Evolutionary conservation across 495 filamentous ascomycete species (phyloP).

Genomic region (Thermochaetoides thermophila): DNA sequence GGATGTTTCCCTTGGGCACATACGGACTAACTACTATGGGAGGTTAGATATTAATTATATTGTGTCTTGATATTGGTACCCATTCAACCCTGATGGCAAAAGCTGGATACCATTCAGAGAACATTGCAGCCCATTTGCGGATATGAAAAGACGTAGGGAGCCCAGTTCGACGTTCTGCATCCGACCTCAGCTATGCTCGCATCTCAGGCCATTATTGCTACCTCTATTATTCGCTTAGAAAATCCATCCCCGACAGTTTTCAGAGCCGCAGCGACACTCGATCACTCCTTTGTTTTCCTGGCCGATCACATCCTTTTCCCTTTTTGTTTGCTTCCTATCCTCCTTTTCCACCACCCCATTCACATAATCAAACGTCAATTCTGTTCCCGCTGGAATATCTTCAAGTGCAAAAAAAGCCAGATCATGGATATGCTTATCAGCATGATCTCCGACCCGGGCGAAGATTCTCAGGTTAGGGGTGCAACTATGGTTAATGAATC

Average conservation of each 20-base stretch:
- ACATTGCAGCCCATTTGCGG: too few relatives aligned
- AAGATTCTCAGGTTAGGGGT: conserved; percentile 64
- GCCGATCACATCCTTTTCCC: conserved; percentile 30
- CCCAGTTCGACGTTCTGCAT: too few relatives aligned
- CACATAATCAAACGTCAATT: conserved; percentile 82
- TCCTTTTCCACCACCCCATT: conserved; percentile 35
- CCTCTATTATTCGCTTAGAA: conserved; percentile 43
- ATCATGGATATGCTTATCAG: conserved; percentile 64
- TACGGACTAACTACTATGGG: too few relatives aligned
- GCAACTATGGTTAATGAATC: conserved; percentile 67
- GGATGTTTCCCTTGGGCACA: too few relatives aligned
- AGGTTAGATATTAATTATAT: too few relatives aligned
- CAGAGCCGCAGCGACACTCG: conserved; percentile 51
- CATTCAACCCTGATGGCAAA: too few relatives aligned
- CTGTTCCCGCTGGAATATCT: conserved; percentile 52
- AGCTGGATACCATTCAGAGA: too few relatives aligned
- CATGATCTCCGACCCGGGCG: conserved; percentile 63
- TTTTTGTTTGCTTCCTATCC: conserved; percentile 32
- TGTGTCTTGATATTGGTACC: too few relatives aligned
- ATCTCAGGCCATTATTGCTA: too few relatives aligned
- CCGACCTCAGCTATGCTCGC: too few relatives aligned
- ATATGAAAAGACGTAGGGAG: too few relatives aligned
- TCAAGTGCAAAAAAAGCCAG: conserved; percentile 70
- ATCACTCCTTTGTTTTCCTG: too few relatives aligned
- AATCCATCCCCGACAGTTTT: conserved; percentile 51